Conservation (phyloP, 2,329 filamentous ascomycete species). For the Botrytis sinoallii region DNA sequence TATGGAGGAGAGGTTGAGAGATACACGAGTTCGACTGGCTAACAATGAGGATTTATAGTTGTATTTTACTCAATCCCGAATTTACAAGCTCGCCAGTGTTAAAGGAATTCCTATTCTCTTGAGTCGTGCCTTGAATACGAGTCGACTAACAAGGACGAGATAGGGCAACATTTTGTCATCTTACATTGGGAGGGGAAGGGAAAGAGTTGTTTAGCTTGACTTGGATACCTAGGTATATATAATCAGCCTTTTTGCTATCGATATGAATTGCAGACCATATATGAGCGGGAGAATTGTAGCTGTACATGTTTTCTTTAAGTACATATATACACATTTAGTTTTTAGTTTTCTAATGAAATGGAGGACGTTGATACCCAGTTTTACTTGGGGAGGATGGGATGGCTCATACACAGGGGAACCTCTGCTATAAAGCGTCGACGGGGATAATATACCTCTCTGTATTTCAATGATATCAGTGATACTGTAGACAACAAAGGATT, state of each 20-base stretch:
- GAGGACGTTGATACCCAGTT: neutral
- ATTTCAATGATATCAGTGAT: neutral
- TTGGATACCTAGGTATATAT: neutral
- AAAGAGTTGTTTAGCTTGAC: neutral
- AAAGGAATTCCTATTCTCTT: conserved; percentile 71
- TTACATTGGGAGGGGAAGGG: neutral
- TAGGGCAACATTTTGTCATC: neutral
- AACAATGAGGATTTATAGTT: conserved; percentile 51
- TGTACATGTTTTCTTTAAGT: neutral
- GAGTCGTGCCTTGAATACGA: conserved; percentile 10
- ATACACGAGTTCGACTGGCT: neutral
- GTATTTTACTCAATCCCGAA: conserved; percentile 87
- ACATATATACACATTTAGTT: neutral
- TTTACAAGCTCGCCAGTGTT: conserved; percentile 88
- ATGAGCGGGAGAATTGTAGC: neutral
- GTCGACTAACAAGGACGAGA: neutral
- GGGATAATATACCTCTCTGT: neutral
- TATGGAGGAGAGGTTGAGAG: too few species aligned
- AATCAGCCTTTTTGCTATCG: neutral
- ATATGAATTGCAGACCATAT: neutral
- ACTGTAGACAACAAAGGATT: neutral
- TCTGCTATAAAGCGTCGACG: neutral
- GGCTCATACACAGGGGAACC: neutral
- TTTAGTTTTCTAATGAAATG: neutral
- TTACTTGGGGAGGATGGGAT: neutral